Base-by-base conservation (phyloP, 2,329 filamentous ascomycete species). In the Alternaria consortialis region DNA sequence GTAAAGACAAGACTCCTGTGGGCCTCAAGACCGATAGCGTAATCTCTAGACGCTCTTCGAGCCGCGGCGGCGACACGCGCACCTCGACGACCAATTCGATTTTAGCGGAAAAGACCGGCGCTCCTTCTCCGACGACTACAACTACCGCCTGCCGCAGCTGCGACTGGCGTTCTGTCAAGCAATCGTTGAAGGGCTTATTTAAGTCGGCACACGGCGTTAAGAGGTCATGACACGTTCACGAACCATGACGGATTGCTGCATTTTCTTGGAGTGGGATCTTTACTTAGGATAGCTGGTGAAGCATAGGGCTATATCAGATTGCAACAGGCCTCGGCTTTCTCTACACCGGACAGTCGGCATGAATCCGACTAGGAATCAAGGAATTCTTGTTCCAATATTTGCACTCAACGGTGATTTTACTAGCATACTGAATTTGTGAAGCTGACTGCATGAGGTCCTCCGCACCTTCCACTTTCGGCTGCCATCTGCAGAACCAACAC, bases 21-120 rank as follows among this genome's bases (percentile, higher is more conserved):
- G 75, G 74, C 75, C 75, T 76, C 75, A 72, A 71, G 56, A 69
- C 66, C 56, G 68, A 70, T 64, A 72, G 66, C 60, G 69, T 71
- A 69, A 67, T 67, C 64, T 68, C 63, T 63, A 66, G 68, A 60
- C 71, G 60, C 58, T 72, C 70, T 53, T 69, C 71, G 67, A 69
- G 66, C 64, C 62, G 62, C 63, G 60, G 60, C 47, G 62, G 60
- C 58, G 60, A 60, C 34, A 63, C 69, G 52, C 67, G 65, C 39
- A 64, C 65, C 42, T 71, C 70, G 62, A 70, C 66, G 55, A 65
- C 72, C 52, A 70, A 67, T 63, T 69, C 71, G 54, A 68, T 64
- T 56, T 63, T 55, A 56, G 65, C 65, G 60, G 69, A 70, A 57
- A 72, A 72, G 58, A 68, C 65, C 62, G 64, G 61, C 57, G 43